Base-by-base conservation (phyloP, 2,329 filamentous ascomycete species). In the Talaromyces sp. region DNA sequence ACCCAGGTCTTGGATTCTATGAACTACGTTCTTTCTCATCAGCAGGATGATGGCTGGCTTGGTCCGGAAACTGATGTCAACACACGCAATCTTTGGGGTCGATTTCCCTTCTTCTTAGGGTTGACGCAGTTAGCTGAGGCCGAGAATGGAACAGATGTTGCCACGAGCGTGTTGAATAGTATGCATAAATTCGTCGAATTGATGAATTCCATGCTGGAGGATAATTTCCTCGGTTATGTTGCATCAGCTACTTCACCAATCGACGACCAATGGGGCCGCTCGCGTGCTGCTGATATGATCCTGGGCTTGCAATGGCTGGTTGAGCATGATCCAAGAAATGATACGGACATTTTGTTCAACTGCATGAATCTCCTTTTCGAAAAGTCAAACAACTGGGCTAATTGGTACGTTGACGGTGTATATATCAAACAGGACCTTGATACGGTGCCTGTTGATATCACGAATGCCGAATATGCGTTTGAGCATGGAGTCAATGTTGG, bases 11-110 rank as follows among this genome's bases (percentile, higher is more conserved):
- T 78, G 19, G 67, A 74, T 5, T 80, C 80, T 34, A 72, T 82
- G 5, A 74, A 82, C 61, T 81, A 82, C 67, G 77, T 85, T 1
- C 73, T 88, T n/a, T 73, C 75, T 5, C 76, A 79, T 59, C 84
- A 86, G 65, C 78, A 79, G 34, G 67, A 70, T 0, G 85, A 88
- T 75, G 86, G 86, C 7, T 88, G 86, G 86, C 72, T 88, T 19
- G 85, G 85, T 0, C 83, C 83, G 0, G 85, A 87, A 73, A 79
- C 68, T 0, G 78, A 73, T 0, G 69, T 76, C 2, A 70, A 77
- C 6, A 77, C 75, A 19, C 74, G 84, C 60, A 81, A 83, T 43
- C 77, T 87, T 51, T 87, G 85, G 85, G 85, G 79, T 5, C 75
- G 84, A 15, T 83, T 80, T 68, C 80, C 83, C 15, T 74, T 86